Base-by-base conservation (phyloP, 2,329 filamentous ascomycete species). In the Leptographium lundbergii region DNA sequence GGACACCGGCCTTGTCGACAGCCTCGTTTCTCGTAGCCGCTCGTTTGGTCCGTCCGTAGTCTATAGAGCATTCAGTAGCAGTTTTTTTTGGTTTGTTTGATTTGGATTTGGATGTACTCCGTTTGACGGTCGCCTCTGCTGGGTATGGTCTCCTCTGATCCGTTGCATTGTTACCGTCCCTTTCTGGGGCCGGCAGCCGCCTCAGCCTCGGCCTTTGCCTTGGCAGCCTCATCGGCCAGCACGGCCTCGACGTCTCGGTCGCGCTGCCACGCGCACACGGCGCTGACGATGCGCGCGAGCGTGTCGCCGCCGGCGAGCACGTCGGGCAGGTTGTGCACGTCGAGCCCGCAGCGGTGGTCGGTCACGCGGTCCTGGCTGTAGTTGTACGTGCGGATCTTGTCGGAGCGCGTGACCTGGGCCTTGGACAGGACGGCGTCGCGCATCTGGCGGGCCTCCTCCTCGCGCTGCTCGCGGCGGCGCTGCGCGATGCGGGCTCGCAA, bases 341-440 rank as follows among this genome's bases (percentile, higher is more conserved):
- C 91, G 47, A 88, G 70, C 0, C 88, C 89, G 66, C 87, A 89
- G 48, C 91, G 79, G 72, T 96, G 91, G 68, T 96, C 91, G 1
- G 91, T 95, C 64, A 94, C 91, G 51, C 91, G 79, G 71, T 91
- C 80, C 68, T 84, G 81, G 63, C 74, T 76, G 71, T 82, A 84
- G 70, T 96, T 96, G 72, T 96, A 96, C 0, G 91, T 96, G 61
- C 91, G 79, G 60, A 99, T 87, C 76, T 99, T 99, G 74, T 97
- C 91, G 54, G 89, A 89, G 50, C 94, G 81, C 6, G 91, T 94
- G 74, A 94, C 91, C 67, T 87, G 87, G 59, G 91, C 85, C 65
- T 85, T 82, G 42, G 88, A 85, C 63, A 95, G 81, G 4, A 91
- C 89, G 63, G 86, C 89, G 69, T 91, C 82, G 59, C 91, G 79